These are phyloP conservation scores for Fonsecaea nubica DNA, from an alignment of 2,329 filamentous ascomycete genomes.

Conservation along the genomic window DNA sequence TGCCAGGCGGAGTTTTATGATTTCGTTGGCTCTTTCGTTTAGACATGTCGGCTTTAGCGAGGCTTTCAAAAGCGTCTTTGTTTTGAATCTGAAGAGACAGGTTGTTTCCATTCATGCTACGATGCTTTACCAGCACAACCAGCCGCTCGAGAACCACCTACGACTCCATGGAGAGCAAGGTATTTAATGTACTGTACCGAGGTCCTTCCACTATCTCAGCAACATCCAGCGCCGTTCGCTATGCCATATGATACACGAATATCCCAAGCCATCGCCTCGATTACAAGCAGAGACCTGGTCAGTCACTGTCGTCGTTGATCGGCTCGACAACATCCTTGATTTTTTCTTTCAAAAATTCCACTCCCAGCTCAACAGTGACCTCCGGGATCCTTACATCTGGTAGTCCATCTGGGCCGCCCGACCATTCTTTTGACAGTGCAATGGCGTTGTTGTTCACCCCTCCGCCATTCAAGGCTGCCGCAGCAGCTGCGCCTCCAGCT, in stretches of 20 bases:
- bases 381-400: constrained; percentile 58
- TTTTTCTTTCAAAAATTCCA: constrained; percentile 59
- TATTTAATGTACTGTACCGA: neutral
- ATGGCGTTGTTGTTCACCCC: constrained; percentile 40
- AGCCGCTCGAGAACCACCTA: neutral
- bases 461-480: neutral
- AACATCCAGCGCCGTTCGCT: constrained; percentile 2
- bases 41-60: neutral
- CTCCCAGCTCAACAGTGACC: constrained; percentile 57
- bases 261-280: neutral
- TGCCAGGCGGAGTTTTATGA: constrained; percentile 35
- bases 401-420: constrained; percentile 46
- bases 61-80: neutral
- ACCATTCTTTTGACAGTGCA: constrained; percentile 44
- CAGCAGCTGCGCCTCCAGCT: neutral
- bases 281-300: neutral
- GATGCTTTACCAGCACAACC: neutral
- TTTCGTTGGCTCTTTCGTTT: constrained; percentile 4
- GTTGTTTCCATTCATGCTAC: neutral
- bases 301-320: constrained; percentile 48
- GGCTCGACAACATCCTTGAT: constrained; percentile 59
- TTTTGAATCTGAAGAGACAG: neutral
- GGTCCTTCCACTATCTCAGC: neutral
- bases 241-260: constrained; percentile 8
- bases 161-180: neutral